Base-by-base conservation (phyloP, 2,329 filamentous ascomycete species). In the Aspergillus amoenus region DNA sequence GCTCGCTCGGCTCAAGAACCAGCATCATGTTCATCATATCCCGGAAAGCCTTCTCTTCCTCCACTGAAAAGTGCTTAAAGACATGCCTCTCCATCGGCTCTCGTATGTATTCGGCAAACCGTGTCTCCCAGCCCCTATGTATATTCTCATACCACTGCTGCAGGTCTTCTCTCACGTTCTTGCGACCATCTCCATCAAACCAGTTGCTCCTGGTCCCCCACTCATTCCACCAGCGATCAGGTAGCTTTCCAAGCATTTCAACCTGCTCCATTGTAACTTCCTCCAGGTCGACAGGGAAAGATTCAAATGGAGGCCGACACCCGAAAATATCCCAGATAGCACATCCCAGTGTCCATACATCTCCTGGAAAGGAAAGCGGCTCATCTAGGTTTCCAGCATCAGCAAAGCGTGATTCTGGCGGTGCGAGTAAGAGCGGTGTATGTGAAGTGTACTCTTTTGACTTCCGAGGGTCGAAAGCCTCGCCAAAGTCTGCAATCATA, bases 251-350 rank as follows among this genome's bases (percentile, higher is more conserved):
- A 30, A 70, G 60, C 11, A 60, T 59, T 50, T 70, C 63, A 12
- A 72, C 61, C 40, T 69, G 65, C 27, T 70, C 59, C 17, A 54
- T 57, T 3, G 62, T 66, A 9, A 68, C 59, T 27, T 64, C 61
- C 45, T 72, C 68, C 13, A 51, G 44, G 1, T 56, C 56, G 15
- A 58, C 52, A 5, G 64, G 41, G 8, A 66, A 63, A 0, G 61
- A 58, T 18, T 64, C 66, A 42, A 71, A 64, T n/a, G 68, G 62
- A 8, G 64, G 48, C 30, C 62, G 55, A 8, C 58, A 50, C 1
- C 62, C 66, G n/a, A 78, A 51, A 5, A 76, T 60, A 39, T 63
- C 66, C 61, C 68, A 77, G 13, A 76, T 69, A 0, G 64, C 59
- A 53, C 72, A 77, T 1, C 64, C 67, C 15, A 64, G 54, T 6